Evolutionary conservation across 164 flowering plant genomes (phyloP).

Genomic region (Annona squamosa): DNA sequence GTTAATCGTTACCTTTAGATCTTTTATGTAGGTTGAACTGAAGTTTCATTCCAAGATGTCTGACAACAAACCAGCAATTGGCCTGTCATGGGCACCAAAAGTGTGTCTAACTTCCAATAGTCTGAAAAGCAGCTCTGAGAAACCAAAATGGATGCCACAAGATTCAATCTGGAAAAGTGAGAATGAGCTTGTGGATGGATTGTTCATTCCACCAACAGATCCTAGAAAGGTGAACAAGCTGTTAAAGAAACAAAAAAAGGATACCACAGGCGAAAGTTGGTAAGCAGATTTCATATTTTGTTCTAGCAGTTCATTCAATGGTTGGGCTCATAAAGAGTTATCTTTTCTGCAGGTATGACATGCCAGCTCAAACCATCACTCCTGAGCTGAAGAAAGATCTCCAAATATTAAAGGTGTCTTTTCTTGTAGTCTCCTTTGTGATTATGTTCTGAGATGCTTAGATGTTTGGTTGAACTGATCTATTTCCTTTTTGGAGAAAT

Average conservation of each 20-base stretch:
- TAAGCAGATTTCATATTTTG: constrained; percentile 16
- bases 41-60: constrained; percentile 19
- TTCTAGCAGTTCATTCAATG: neutral
- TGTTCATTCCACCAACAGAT: constrained; percentile 69
- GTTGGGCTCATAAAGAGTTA: neutral
- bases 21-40: neutral
- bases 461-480: neutral
- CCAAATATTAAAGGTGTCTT: constrained; percentile 64
- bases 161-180: constrained; percentile 34
- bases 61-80: constrained; percentile 32
- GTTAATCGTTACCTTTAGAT: neutral
- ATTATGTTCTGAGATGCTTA: neutral
- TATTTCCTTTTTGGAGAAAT: neutral
- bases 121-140: constrained; percentile 11
- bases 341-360: constrained; percentile 61
- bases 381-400: constrained; percentile 82
- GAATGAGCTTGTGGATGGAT: constrained; percentile 64
- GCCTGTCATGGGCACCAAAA: constrained; percentile 69
- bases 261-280: constrained; percentile 67
- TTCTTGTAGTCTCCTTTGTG: neutral
- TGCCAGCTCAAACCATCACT: constrained; percentile 82
- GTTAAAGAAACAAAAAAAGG: constrained; percentile 57
- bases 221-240: constrained; percentile 70
- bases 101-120: constrained; percentile 22
- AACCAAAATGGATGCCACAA: constrained; percentile 8